phyloP scores from a whole-genome alignment of 208 protist species.

The Trypanosoma rangeli region DNA sequence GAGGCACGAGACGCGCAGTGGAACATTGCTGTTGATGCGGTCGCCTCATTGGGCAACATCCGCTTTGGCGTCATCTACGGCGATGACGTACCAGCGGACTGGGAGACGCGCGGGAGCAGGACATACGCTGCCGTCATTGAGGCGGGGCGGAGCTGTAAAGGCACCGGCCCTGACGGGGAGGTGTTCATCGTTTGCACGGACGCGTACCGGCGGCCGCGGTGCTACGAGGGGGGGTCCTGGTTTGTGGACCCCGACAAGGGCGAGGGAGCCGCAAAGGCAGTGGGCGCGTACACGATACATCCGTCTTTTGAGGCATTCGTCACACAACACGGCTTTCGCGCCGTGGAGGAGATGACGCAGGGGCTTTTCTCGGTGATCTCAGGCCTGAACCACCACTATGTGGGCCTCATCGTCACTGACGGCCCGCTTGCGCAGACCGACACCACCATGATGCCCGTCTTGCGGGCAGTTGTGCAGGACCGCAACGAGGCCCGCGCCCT shows the following conservation, averaged over 20 bases:
- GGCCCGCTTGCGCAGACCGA: conserved; percentile 41
- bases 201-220: conserved; percentile 60
- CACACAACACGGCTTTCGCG: conserved; percentile 59
- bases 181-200: conserved; percentile 63
- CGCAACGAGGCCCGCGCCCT: conserved; percentile 31
- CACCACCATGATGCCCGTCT: conserved; percentile 57
- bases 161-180: conserved; percentile 58
- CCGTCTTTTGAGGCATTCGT: conserved; percentile 49
- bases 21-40: conserved; percentile 58
- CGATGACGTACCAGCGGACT: conserved; percentile 32
- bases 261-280: neutral
- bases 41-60: conserved; percentile 62
- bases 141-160: conserved; percentile 44
- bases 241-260: conserved; percentile 30
- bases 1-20: conserved; percentile 32
- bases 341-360: conserved; percentile 61
- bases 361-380: conserved; percentile 49
- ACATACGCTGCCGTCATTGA: conserved; percentile 48
- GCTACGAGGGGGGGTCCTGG: conserved; percentile 63
- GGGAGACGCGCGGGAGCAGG: conserved; percentile 29
- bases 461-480: conserved; percentile 69
- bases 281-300: conserved; percentile 14
- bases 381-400: conserved; percentile 48
- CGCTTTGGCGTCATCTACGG: conserved; percentile 75
- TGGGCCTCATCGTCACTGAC: conserved; percentile 65